Base-by-base conservation (phyloP, 2,329 filamentous ascomycete species). In the Tolypocladium tundrense region DNA sequence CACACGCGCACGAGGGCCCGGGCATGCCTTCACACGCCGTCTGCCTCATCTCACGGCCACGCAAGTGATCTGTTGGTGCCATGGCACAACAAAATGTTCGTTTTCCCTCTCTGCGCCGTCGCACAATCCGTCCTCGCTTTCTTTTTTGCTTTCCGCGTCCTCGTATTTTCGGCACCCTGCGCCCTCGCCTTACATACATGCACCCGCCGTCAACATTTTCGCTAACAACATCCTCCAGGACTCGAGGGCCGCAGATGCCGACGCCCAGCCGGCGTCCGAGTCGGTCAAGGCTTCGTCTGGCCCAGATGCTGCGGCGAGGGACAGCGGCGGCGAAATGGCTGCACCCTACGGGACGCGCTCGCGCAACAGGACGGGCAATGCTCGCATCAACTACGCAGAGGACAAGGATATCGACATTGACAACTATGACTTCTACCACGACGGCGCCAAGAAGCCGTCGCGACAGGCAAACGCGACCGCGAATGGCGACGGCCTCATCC, bases 351-450 rank as follows among this genome's bases (percentile, higher is more conserved):
- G 93, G 68, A 99, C 94, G 70, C 88, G 92, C 67, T 97, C 92
- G 66, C 88, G 94, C 71, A 96, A 96, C 74, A 88, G 92, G 68
- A 87, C 84, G 59, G 88, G 88, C 67, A 85, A 82, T 64, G 82
- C 88, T 65, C 88, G 94, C 65, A 86, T 88, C 64, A 99, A 99
- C 74, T 99, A 99, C 73, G 93, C 94, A 55, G 94, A 99, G 75
- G 90, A 93, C 73, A 89, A 84, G 74, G 93, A 97, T 72, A 80
- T 92, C 65, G 93, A 97, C 67, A 85, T 90, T 73, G 94, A 97
- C 60, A 74, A 81, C 70, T 90, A 91, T 71, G 93, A 97, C 67
- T 82, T 80, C 70, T 76, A 80, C 68, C 71, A 76, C 56, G 74
- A 81, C 60, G 59, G 58, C 37, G 66, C 76, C 56, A 84, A 85